Base-by-base conservation (phyloP, 1,284 basidiomycete species). In the Austroboletus niveus region DNA sequence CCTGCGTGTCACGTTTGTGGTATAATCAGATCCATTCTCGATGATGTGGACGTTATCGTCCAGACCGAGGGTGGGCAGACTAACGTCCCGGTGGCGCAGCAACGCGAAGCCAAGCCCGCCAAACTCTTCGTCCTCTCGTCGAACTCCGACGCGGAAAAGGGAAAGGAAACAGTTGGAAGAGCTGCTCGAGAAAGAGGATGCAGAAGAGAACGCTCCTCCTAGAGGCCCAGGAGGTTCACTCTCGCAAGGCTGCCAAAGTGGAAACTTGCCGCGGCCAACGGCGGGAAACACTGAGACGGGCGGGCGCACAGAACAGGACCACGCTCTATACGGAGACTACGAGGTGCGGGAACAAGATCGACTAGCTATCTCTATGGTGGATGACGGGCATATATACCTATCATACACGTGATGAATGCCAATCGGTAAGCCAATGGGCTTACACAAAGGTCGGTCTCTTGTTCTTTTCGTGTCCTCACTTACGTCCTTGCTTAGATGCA, bases 141-240 rank as follows among this genome's bases (percentile, higher is more conserved):
- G 39, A 79, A 75, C 52, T 66, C 80, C 9, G 80, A 83, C 64
- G 3, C 80, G 81, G 55, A 75, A 81, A 51, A 78, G 74, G 56
- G 76, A 76, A 45, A 75, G 70, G 61, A 74, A 75, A 61, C 69
- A 77, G 4, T 74, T 83, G 55, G 79, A 83, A 43, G 81, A 85
- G 51, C 71, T 82, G 48, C 81, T 87, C 43, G 85, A 87, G 62
- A 79, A 76, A 43, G 82, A 88, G 65, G 85, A 91, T 63, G 85
- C 80, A 39, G 84, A 90, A 94, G 68, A 75, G 92, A 58, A 96
- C 94, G 0, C 71, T 98, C 48, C 72, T 98, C 48, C 73, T 94
- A 63, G 92, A 95, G 65, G 94, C 94, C 0, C 93, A 96, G 70
- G 93, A 97, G 66, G 94, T 98, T 24, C 92, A 95, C 67, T 79